phyloP scores from a whole-genome alignment of 2,329 filamentous ascomycete species.

The Ustulina deusta region DNA sequence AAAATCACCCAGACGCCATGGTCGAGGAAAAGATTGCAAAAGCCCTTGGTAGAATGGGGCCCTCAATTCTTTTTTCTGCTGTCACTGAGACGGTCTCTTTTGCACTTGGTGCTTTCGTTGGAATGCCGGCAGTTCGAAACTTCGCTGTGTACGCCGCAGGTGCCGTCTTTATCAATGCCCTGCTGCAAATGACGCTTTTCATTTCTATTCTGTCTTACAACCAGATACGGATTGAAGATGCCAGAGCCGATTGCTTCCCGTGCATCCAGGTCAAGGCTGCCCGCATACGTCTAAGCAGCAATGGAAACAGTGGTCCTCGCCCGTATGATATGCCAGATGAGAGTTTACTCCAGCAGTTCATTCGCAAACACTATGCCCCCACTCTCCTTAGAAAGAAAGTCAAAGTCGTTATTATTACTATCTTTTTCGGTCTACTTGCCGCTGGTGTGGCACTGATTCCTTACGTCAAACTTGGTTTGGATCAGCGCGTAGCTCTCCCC shows the following conservation, averaged over 20 bases:
- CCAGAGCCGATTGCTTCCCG: conserved; percentile 91
- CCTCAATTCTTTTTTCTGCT: conserved; percentile 95
- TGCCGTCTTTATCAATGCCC: conserved; percentile 94
- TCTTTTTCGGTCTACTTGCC: conserved; percentile 90
- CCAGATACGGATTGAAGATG: conserved; percentile 88
- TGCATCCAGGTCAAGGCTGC: conserved; percentile 85
- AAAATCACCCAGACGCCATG: conserved; percentile 88
- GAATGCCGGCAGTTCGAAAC: conserved; percentile 97
- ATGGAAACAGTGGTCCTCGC: conserved; percentile 68
- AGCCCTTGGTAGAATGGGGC: conserved; percentile 94
- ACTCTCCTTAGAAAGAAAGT: conserved; percentile 81
- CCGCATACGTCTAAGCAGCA: conserved; percentile 73
- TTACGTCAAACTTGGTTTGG: conserved; percentile 85
- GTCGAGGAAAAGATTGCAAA: conserved; percentile 88
- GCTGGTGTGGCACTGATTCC: conserved; percentile 87
- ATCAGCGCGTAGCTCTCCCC: conserved; percentile 94
- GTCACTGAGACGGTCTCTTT: conserved; percentile 94
- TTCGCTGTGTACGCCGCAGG: conserved; percentile 97
- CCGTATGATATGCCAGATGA: conserved; percentile 85
- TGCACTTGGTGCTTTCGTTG: conserved; percentile 89
- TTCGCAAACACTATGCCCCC: conserved; percentile 90
- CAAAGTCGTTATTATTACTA: conserved; percentile 79
- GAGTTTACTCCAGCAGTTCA: conserved; percentile 84
- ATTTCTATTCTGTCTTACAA: conserved; percentile 91
- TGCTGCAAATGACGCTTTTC: conserved; percentile 98